A percentile compares a stretch with the other conserved stretches of the same genome.
phyloP scores from a whole-genome alignment of 129 eudicot genomes.

The Rutidosis leptorrhynchoides region DNA sequence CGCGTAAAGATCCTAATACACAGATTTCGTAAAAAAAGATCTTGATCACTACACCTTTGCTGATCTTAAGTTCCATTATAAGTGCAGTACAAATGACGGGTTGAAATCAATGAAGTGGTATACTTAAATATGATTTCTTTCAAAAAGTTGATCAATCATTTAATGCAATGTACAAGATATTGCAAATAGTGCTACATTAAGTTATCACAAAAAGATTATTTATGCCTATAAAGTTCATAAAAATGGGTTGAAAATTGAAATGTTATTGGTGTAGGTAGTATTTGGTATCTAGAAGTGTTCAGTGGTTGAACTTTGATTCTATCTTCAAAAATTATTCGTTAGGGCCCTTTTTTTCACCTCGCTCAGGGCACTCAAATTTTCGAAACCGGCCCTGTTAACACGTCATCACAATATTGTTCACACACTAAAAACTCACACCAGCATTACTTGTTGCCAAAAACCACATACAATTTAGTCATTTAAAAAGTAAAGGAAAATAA shows the following conservation, averaged over 20 bases:
- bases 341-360: too few relatives aligned
- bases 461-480: too few relatives aligned
- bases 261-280: conserved; percentile 20
- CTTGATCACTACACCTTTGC: neutral
- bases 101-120: conserved; percentile 8
- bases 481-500: too few relatives aligned
- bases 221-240: conserved; percentile 10
- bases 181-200: neutral
- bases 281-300: conserved; percentile 8
- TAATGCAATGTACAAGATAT: neutral
- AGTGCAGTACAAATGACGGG: neutral
- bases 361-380: too few relatives aligned
- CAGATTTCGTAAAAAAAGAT: neutral
- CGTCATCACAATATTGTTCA: too few relatives aligned
- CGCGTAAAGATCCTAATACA: neutral
- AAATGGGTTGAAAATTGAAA: neutral
- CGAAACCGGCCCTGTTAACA: too few relatives aligned
- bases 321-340: neutral
- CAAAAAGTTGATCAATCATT: neutral
- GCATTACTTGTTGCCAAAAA: too few relatives aligned
- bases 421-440: too few relatives aligned
- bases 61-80: conserved; percentile 2
- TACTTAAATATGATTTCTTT: neutral
- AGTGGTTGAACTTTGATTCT: neutral
- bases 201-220: neutral